Conservation (phyloP, 2,329 filamentous ascomycete species). For the Macrophomina pseudophaseolina region DNA sequence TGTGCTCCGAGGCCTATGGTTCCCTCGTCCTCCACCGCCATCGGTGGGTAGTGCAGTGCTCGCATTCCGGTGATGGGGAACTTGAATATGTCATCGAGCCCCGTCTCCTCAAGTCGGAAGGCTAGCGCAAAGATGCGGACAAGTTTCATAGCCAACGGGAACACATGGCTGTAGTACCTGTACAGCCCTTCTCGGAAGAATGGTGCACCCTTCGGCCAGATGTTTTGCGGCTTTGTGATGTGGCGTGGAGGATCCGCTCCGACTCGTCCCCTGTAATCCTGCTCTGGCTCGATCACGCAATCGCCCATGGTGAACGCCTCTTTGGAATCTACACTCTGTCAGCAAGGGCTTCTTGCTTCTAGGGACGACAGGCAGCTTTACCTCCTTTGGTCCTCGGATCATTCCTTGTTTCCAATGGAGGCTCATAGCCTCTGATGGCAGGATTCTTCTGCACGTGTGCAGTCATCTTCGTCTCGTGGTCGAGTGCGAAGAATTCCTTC, state of each 20-base stretch:
- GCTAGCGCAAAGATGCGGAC: constrained; percentile 38
- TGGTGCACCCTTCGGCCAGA: constrained; percentile 41
- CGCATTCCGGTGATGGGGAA: constrained; percentile 43
- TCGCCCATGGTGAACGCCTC: constrained; percentile 49
- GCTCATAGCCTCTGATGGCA: constrained; percentile 5
- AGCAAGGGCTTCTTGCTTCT: background rate
- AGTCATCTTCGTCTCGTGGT: constrained; percentile 8
- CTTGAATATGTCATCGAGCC: constrained; percentile 39
- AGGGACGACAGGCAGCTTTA: background rate
- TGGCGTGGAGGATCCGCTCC: constrained; percentile 3
- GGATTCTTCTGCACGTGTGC: constrained; percentile 22
- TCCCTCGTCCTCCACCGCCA: constrained; percentile 9
- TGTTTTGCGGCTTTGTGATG: constrained; percentile 33
- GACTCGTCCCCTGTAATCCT: constrained; percentile 33
- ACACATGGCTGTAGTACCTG: constrained; percentile 40
- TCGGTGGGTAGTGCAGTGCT: constrained; percentile 31
- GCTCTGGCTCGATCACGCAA: constrained; percentile 45
- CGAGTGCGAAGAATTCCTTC: constrained; percentile 11
- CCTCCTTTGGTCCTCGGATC: constrained; percentile 20
- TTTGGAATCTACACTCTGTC: constrained; percentile 32
- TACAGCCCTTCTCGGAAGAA: constrained; percentile 40
- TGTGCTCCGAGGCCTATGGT: constrained; percentile 31
- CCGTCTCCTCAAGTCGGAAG: constrained; percentile 39
- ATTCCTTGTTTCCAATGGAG: constrained; percentile 11
- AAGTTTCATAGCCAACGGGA: constrained; percentile 41